Conservation (phyloP, 2,329 filamentous ascomycete genomes). For the Fusarium palustre region DNA sequence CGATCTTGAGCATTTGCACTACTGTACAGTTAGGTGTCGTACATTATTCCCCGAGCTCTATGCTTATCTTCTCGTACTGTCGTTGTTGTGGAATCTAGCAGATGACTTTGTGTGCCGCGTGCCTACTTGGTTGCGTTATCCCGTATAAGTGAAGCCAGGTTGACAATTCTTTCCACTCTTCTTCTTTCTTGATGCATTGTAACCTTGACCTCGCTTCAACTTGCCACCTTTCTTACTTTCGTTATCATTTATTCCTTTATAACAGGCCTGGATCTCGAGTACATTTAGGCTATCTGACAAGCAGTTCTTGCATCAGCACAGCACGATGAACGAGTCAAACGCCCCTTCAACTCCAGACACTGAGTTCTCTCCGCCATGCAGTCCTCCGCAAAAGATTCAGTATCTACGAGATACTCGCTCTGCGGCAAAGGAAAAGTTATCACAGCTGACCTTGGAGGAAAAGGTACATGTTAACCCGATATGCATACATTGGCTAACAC, state of each 20-base stretch:
- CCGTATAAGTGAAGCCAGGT: conserved; percentile 19
- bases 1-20: neutral
- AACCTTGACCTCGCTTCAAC: conserved; percentile 17
- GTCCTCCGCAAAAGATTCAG: conserved; percentile 54
- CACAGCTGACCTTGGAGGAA: conserved; percentile 66
- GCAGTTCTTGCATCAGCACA: neutral
- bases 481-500: neutral
- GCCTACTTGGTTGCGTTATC: conserved; percentile 11
- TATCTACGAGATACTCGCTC: conserved; percentile 55
- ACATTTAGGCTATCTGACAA: neutral
- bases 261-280: conserved; percentile 5
- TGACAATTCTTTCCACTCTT: conserved; percentile 5
- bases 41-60: conserved; percentile 8
- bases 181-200: neutral
- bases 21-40: neutral
- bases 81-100: neutral
- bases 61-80: neutral
- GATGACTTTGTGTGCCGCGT: conserved; percentile 28
- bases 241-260: neutral
- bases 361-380: conserved; percentile 61
- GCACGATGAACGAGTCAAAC: conserved; percentile 43
- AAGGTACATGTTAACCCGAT: conserved; percentile 59
- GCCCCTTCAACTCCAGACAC: conserved; percentile 60
- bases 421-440: conserved; percentile 62
- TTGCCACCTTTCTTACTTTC: conserved; percentile 2